phyloP scores from a whole-genome alignment of 345 rosid genomes.

The Trapa bicornis region DNA sequence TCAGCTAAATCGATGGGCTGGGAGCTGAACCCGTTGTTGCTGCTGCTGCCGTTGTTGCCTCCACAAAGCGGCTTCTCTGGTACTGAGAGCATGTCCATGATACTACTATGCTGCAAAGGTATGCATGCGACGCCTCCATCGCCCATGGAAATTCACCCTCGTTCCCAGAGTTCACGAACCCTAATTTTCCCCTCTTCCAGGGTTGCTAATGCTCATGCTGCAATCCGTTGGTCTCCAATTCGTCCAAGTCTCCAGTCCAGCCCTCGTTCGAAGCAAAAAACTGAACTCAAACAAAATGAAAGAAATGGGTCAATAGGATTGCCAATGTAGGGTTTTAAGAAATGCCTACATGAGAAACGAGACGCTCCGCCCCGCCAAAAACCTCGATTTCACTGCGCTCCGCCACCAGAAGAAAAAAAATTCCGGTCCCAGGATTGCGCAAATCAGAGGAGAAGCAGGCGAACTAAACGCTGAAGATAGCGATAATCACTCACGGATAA shows the following conservation, averaged over 20 bases:
- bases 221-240: conserved; percentile 12
- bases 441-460: conserved; percentile 2
- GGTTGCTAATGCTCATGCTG: conserved; percentile 84
- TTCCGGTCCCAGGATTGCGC: background rate
- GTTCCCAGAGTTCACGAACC: conserved; percentile 23
- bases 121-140: conserved; percentile 99
- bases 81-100: conserved; percentile 85
- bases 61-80: conserved; percentile 48
- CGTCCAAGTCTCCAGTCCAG: conserved; percentile 4
- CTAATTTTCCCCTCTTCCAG: conserved; percentile 53
- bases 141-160: conserved; percentile 74
- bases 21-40: conserved; percentile 31
- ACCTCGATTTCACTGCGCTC: conserved; percentile 10
- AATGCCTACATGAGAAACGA: background rate
- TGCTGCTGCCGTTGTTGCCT: conserved; percentile 16
- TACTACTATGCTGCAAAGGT: conserved; percentile 67
- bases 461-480: background rate
- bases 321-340: conserved; percentile 42
- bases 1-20: conserved; percentile 30
- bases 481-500: background rate
- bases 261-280: conserved; percentile 10
- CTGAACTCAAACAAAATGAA: conserved; percentile 19
- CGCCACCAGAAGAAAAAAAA: background rate
- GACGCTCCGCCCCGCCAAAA: conserved; percentile 1
- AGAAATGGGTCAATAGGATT: conserved; percentile 13